These are phyloP conservation scores for Rhizopus delemar DNA, from an alignment of 371 early-diverging fungal genomes.

Conservation along the genomic window DNA sequence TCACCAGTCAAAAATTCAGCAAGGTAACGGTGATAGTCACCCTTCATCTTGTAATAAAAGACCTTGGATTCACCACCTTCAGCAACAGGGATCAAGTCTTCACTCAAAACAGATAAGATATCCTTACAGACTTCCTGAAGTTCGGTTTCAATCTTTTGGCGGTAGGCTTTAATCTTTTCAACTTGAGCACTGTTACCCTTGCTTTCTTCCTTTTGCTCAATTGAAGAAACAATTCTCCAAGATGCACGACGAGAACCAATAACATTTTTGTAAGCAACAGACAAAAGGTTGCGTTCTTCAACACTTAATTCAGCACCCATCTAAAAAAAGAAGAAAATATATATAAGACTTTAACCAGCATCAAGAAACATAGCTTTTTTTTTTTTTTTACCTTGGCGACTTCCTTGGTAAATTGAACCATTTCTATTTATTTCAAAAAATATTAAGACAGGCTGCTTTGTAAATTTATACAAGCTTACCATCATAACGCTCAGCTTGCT, in stretches of 20 bases:
- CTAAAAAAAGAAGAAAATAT: slow-evolving; percentile 14
- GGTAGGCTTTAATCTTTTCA: slow-evolving; percentile 87
- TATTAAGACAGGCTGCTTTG: neutral
- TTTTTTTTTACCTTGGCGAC: slow-evolving; percentile 57
- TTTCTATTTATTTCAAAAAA: slow-evolving; percentile 63
- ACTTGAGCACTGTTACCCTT: slow-evolving; percentile 88
- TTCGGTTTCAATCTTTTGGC: slow-evolving; percentile 91
- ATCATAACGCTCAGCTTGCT: slow-evolving; percentile 99
- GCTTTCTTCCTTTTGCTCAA: slow-evolving; percentile 96
- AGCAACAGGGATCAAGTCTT: slow-evolving; percentile 85
- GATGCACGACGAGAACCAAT: slow-evolving; percentile 99
- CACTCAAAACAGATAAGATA: slow-evolving; percentile 89
- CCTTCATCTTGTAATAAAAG: slow-evolving; percentile 98
- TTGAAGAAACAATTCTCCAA: slow-evolving; percentile 99
- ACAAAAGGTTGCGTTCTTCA: slow-evolving; percentile 98
- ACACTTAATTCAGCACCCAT: slow-evolving; percentile 81
- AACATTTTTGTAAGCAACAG: slow-evolving; percentile 99
- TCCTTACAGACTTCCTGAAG: slow-evolving; percentile 94
- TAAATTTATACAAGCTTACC: slow-evolving; percentile 27
- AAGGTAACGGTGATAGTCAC: slow-evolving; percentile 95
- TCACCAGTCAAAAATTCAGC: slow-evolving; percentile 96
- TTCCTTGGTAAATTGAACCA: slow-evolving; percentile 93
- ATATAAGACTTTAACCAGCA: too few species aligned
- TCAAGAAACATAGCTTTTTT: slow-evolving; percentile 3
- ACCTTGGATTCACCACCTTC: slow-evolving; percentile 94